Base-by-base conservation (phyloP, 2,329 filamentous ascomycete genomes). In the Pseudogymnoascus sp. region DNA sequence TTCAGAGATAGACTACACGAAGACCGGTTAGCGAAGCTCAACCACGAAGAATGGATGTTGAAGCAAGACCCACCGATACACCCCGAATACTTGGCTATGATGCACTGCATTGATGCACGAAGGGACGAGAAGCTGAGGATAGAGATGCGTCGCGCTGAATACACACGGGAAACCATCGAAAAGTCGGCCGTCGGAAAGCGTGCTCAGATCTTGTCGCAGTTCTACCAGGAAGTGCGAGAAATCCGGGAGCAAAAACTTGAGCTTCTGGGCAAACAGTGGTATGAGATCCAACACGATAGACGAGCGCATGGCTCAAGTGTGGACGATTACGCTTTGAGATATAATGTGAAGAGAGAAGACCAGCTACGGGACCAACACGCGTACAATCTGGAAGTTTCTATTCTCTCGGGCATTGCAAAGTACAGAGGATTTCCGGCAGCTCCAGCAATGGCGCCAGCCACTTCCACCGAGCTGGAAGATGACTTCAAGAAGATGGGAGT, bases 371-470 rank as follows among this genome's bases (percentile, higher is more conserved):
- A 97, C 65, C 92, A 96, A 68, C 84, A 92, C 59, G 89, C 92
- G 55, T 97, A 97, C 78, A 97, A 96, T 73, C 90, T 89, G 67
- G 94, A 99, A 73, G 92, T 99, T 4, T 96, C 92, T 0, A 85
- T 97, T 29, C 78, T 99, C 63, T 88, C 92, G 5, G 93, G 93
- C 38, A 82, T 97, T 60, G 92, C 93, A 36, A 97, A 97, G 76
- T 92, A 97, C 73, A 87, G 96, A 70, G 94, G 94, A 25, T 99
- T 99, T 76, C 94, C 94, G 36, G 92, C 93, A 33, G 94, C 92
- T n/a, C 94, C 94, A 17, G 82, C 90, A 35, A 88, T 99, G 75
- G 81, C 81, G 63, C 83, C 89, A 42, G 89, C 90, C 27, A 87
- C 88, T 38, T 75, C 82, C 21, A 79, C 83, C 9, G 91, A 97